phyloP scores from a whole-genome alignment of 1,284 basidiomycete species.

The Heliocybe sulcata region DNA sequence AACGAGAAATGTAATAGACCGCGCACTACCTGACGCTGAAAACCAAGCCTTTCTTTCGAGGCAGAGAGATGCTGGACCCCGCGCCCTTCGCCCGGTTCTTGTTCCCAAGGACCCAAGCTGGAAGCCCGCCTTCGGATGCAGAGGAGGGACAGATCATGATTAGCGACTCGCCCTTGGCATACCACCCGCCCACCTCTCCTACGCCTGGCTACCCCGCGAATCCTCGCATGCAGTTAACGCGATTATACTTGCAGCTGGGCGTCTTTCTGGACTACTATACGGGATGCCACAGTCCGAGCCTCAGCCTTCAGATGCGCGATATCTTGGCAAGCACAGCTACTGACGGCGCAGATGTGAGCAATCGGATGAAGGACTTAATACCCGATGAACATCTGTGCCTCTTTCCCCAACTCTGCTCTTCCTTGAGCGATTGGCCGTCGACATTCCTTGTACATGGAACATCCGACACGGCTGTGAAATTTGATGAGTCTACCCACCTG shows the following conservation, averaged over 20 bases:
- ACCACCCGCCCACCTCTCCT: constrained; percentile 33
- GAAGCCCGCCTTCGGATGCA: constrained; percentile 8
- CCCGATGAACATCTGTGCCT: constrained; percentile 29
- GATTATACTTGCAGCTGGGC: constrained; percentile 54
- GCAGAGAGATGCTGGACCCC: constrained; percentile 31
- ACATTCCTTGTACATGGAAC: constrained; percentile 50
- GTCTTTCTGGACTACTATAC: constrained; percentile 54
- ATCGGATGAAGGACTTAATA: constrained; percentile 18
- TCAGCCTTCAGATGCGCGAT: constrained; percentile 35
- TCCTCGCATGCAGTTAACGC: constrained; percentile 50
- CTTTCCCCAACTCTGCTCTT: constrained; percentile 43
- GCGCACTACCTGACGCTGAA: constrained; percentile 32
- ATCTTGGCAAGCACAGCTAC: constrained; percentile 11
- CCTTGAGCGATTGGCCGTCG: constrained; percentile 40
- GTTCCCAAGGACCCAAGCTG: constrained; percentile 17
- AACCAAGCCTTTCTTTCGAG: constrained; percentile 29
- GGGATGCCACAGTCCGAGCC: constrained; percentile 42
- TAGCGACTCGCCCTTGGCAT: constrained; percentile 40
- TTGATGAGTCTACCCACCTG: constrained; percentile 24
- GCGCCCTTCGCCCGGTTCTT: constrained; percentile 20
- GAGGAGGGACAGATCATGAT: constrained; percentile 11
- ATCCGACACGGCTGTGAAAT: constrained; percentile 42
- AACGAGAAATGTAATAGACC: constrained; percentile 13
- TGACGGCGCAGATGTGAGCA: background rate
- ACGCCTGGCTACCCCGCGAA: constrained; percentile 54